Evolutionary conservation across 2,329 filamentous ascomycete species (phyloP).

Genomic region (Ophiostoma perfectum): DNA sequence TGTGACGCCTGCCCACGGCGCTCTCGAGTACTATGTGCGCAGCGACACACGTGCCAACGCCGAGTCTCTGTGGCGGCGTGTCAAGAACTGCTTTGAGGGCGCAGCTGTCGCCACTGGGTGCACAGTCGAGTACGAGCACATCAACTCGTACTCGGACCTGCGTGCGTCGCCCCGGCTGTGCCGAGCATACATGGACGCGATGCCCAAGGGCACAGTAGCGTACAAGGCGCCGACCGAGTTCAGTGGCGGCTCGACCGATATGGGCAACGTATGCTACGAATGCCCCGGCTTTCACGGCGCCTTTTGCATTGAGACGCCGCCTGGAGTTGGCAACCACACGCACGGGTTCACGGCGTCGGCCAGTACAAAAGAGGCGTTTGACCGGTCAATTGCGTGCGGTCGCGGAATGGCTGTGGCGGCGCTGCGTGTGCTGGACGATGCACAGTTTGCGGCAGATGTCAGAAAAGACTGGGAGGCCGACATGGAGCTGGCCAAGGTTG

Average conservation of each 20-base stretch:
- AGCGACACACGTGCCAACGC: conserved; percentile 37
- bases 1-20: conserved; percentile 38
- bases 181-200: conserved; percentile 31
- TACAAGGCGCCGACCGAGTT: conserved; percentile 31
- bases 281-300: conserved; percentile 41
- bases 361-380: conserved; percentile 35
- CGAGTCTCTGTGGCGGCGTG: conserved; percentile 31
- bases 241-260: conserved; percentile 34
- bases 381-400: conserved; percentile 34
- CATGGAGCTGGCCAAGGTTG: conserved; percentile 31
- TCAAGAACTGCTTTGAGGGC: conserved; percentile 34
- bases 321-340: conserved; percentile 39
- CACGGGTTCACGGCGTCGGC: conserved; percentile 38
- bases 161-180: conserved; percentile 31
- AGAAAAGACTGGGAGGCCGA: conserved; percentile 31
- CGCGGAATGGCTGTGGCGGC: conserved; percentile 34
- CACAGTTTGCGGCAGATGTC: conserved; percentile 27
- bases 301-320: conserved; percentile 37
- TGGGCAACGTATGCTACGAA: conserved; percentile 42
- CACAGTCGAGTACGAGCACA: conserved; percentile 29
- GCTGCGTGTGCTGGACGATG: conserved; percentile 31
- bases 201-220: conserved; percentile 32
- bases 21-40: conserved; percentile 42
- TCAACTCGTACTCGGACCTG: conserved; percentile 34
- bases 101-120: conserved; percentile 37